Evolutionary conservation across 441 rosid species (phyloP), one percentile per base, ranked within the genome.

Genomic region (Corymbia calophylla): DNA sequence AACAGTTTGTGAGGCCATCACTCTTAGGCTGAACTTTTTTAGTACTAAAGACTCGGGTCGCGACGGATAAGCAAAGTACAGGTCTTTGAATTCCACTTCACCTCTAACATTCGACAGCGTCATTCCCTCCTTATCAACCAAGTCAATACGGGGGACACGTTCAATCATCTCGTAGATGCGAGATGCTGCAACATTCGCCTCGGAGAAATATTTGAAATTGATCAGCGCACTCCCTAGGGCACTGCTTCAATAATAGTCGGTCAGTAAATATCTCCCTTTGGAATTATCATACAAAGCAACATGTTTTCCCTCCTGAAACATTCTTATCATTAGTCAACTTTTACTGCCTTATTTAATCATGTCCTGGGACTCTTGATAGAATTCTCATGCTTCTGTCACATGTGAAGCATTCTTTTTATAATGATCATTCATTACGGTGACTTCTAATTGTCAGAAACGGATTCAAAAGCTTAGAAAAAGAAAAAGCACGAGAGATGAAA

Each of bases 21-120:
- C 92, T 90, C 81, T 66, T 7, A 92, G 92, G 23, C 88, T 91
- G 88, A 94, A 92, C 12, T 90, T 92, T n/a, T 88, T 87, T 13
- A 92, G 90, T 3, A 92, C 93, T 86, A 84, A 68, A 25, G 88
- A 89, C 54, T 88, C 91, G 16, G 93, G 92, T 88, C 94, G 90
- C 12, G 93, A 91, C 5, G 94, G 94, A 77, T 92, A 93, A 49
- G 91, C 88, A 73, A 92, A 93, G 31, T 92, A 80, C 31, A 92
- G 86, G 70, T 91, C 88, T 49, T 87, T 90, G 27, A 92, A 92
- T 58, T 93, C 94, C 70, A 92, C 81, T 13, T 92, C 93, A 25
- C 94, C 94, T 89, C 66, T 91, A 9, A 93, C 87, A 15, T 88
- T 87, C 31, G 89, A 66, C 23, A 92, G 54, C n/a, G 53, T 87